Percentiles rank a stretch among this genome's conserved stretches.
Evolutionary conservation across 2,329 filamentous ascomycete species (phyloP).

Genomic region (Bipolaris victoriae): DNA sequence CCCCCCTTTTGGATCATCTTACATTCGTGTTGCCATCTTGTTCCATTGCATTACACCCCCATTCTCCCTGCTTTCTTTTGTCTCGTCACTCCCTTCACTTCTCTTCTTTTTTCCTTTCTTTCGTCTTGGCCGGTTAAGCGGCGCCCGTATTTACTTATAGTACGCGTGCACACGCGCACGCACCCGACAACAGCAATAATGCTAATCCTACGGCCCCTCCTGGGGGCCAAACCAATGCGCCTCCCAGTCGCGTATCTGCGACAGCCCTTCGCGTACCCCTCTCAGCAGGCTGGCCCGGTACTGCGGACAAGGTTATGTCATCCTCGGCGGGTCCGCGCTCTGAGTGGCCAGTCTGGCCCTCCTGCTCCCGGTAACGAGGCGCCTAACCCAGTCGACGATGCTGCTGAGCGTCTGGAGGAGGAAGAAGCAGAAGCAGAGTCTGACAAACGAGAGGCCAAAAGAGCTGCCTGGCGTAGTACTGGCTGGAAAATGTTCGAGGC

Average conservation of each 20-base stretch:
- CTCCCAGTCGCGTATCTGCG: slow-evolving; percentile 27
- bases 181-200: slow-evolving; percentile 38
- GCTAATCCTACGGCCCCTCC: slow-evolving; percentile 38
- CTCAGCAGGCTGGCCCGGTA: slow-evolving; percentile 36
- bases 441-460: slow-evolving; percentile 20
- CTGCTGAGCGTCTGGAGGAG: slow-evolving; percentile 37
- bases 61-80: too few species aligned
- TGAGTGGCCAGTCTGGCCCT: slow-evolving; percentile 46
- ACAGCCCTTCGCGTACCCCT: slow-evolving; percentile 21
- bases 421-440: slow-evolving; percentile 10
- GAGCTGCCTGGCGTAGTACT: slow-evolving; percentile 47
- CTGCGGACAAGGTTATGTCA: slow-evolving; percentile 17
- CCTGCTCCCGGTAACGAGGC: slow-evolving; percentile 47
- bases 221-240: slow-evolving; percentile 24
- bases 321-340: slow-evolving; percentile 25
- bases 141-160: slow-evolving; percentile 14
- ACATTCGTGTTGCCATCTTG: background rate
- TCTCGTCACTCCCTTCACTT: slow-evolving; percentile 6
- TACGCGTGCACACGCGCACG: slow-evolving; percentile 27
- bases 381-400: slow-evolving; percentile 49
- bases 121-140: slow-evolving; percentile 14
- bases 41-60: too few species aligned
- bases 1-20: background rate
- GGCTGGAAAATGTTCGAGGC: slow-evolving; percentile 60
- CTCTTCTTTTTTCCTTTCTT: slow-evolving; percentile 21